Percentiles rank a stretch among this genome's conserved stretches.
phyloP scores from a whole-genome alignment of 257 asterid species.

The Petunia secreta region DNA sequence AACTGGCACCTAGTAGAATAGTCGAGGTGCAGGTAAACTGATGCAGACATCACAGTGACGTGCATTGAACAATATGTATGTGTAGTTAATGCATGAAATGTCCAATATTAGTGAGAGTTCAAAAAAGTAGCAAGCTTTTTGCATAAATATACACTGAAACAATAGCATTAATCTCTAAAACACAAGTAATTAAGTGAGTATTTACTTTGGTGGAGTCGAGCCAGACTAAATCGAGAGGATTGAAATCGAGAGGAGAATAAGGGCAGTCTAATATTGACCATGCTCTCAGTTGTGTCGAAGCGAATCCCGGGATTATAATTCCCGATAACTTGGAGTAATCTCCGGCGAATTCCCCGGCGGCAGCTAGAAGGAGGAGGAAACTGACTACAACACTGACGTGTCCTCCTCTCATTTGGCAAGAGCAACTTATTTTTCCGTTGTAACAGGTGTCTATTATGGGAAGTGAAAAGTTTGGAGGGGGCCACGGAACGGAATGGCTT shows the following conservation, averaged over 20 bases:
- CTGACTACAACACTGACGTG: conserved; percentile 43
- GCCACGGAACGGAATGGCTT: not conserved
- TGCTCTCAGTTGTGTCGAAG: conserved; percentile 94
- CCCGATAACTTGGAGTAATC: conserved; percentile 74
- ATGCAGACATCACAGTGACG: too few relatives aligned
- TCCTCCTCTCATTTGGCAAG: conserved; percentile 57
- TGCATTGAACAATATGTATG: too few relatives aligned
- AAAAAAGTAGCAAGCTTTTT: not conserved
- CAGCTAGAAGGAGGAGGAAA: conserved; percentile 47
- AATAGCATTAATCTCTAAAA: not conserved
- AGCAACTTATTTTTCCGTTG: not conserved
- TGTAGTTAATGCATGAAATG: not conserved
- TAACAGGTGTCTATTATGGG: not conserved
- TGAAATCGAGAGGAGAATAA: conserved; percentile 93
- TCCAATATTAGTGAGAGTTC: not conserved
- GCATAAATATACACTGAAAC: not conserved
- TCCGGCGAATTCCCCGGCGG: conserved; percentile 53
- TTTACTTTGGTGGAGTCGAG: conserved; percentile 86
- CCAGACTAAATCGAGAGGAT: conserved; percentile 99
- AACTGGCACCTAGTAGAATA: too few relatives aligned
- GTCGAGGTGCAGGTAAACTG: too few relatives aligned
- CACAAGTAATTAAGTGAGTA: conserved; percentile 43
- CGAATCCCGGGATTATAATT: conserved; percentile 95
- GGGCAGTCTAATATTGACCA: conserved; percentile 99
- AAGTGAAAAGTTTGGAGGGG: not conserved